Base-by-base conservation (phyloP, 2,329 filamentous ascomycete genomes). In the Zasmidium citrigriseum region DNA sequence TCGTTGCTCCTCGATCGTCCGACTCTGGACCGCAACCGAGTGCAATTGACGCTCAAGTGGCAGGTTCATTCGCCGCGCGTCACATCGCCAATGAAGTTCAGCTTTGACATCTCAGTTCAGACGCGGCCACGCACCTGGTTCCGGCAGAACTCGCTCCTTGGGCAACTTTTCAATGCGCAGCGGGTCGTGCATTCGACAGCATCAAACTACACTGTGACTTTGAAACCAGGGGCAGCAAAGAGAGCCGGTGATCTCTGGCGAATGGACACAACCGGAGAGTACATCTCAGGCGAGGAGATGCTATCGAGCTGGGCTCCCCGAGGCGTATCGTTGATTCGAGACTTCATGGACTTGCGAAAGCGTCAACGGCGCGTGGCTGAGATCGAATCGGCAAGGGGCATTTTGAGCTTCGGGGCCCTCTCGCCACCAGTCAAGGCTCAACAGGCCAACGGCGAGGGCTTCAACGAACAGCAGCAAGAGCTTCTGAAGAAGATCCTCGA, bases 231-330 rank as follows among this genome's bases (percentile, higher is more conserved):
- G 7, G 92, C 92, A 2, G 92, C 96, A 52, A 97, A 97, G 76
- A 86, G 91, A 48, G 91, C 92, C 0, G 91, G 91, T 2, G 95
- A 99, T 72, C 81, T 99, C 12, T 99, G 95, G 95, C 86, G 95
- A 55, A 91, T 98, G 86, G 96, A 92, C 73, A 98, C 93, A 16
- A 88, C 91, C 59, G 89, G 96, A 68, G 91, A 96, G 73, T 98
- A 97, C 71, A 90, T 99, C 68, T 97, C 96, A 74, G 95, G 95
- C 55, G 93, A 99, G 75, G 95, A 99, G 74, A 83, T 88, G 50
- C 80, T 99, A 41, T 86, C 82, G 2, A 86, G 87, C 57, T 99
- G 95, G 95, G 86, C 88, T 7, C 93, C 95, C 1, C 85, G 95
- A 45, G 92, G 95, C 34, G 90, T 98, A 2, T 96, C 91, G 0